Evolutionary conservation across 768 basidiomycete species (phyloP).

Genomic region (Brasilioporus rufonigricans): DNA sequence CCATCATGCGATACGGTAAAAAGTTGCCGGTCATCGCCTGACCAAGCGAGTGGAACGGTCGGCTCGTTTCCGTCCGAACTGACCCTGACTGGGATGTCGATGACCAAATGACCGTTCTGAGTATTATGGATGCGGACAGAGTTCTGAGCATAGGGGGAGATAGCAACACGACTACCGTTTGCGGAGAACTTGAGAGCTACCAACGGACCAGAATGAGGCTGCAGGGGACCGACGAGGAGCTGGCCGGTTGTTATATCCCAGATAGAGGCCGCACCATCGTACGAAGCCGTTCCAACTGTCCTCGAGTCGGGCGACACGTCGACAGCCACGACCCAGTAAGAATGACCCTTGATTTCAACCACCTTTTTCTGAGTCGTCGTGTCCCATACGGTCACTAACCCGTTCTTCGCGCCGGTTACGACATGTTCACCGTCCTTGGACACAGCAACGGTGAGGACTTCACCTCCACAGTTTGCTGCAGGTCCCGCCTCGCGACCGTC

Average conservation of each 20-base stretch:
- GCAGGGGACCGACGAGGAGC: slow-evolving; percentile 8
- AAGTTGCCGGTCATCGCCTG: slow-evolving; percentile 9
- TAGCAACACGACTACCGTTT: slow-evolving; percentile 3
- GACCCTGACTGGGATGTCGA: slow-evolving; percentile 10
- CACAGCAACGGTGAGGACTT: slow-evolving; percentile 6
- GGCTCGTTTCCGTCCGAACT: slow-evolving; percentile 14
- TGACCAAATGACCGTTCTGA: slow-evolving; percentile 1
- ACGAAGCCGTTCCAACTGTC: slow-evolving; percentile 12
- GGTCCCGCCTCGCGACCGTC: background rate
- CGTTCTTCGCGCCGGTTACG: slow-evolving; percentile 14
- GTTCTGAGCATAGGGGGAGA: slow-evolving; percentile 4
- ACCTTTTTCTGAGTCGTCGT: background rate
- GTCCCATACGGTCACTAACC: slow-evolving; percentile 11
- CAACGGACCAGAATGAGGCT: slow-evolving; percentile 1
- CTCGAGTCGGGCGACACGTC: slow-evolving; percentile 14
- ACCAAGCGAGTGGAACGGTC: slow-evolving; percentile 17
- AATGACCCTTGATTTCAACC: slow-evolving; percentile 9
- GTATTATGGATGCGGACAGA: slow-evolving; percentile 12
- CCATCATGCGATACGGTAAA: slow-evolving; percentile 10
- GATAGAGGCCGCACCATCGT: slow-evolving; percentile 7
- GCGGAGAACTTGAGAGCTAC: slow-evolving; percentile 13
- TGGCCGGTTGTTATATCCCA: slow-evolving; percentile 15
- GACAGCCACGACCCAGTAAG: slow-evolving; percentile 13
- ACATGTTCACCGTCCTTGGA: slow-evolving; percentile 10
- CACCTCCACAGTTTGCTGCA: slow-evolving; percentile 1